Percentiles rank a stretch among this genome's conserved stretches.
phyloP scores from a whole-genome alignment of 2,329 filamentous ascomycete species.

The Fusarium siculi region DNA sequence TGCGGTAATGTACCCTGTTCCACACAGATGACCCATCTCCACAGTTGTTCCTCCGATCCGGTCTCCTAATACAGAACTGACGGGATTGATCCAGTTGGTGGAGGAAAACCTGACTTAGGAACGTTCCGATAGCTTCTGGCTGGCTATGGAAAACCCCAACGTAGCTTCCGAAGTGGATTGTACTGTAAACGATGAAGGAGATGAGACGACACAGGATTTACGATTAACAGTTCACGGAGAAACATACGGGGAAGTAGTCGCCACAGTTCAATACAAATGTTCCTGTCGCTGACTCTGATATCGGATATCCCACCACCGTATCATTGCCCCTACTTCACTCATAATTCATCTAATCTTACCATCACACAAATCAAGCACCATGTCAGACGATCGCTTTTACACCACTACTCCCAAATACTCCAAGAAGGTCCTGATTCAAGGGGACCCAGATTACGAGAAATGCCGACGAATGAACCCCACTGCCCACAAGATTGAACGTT shows the following conservation, averaged over 20 bases:
- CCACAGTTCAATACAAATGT: not conserved
- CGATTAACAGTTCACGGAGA: not conserved
- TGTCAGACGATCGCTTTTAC: not conserved
- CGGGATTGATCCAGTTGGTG: not conserved
- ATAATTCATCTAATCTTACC: not conserved
- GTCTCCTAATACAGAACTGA: not conserved
- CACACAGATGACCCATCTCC: not conserved
- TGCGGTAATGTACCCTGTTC: not conserved
- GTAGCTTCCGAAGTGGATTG: not conserved
- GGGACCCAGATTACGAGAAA: not conserved
- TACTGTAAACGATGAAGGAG: not conserved
- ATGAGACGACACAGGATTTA: too few species aligned
- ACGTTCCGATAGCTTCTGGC: not conserved
- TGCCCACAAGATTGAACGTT: not conserved
- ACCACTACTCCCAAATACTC: not conserved
- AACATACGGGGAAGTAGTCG: rapidly evolving
- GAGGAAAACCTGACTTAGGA: not conserved
- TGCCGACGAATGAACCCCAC: slow-evolving; percentile 1
- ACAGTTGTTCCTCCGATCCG: not conserved
- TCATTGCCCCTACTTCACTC: not conserved
- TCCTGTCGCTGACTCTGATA: not conserved
- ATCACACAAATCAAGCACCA: not conserved
- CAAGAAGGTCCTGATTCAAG: not conserved
- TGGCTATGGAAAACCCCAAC: not conserved
- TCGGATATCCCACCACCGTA: not conserved